Percentiles rank a stretch among this genome's conserved stretches.
Conservation (phyloP, 2,329 filamentous ascomycete species). For the Ambrosiella beaveri region DNA sequence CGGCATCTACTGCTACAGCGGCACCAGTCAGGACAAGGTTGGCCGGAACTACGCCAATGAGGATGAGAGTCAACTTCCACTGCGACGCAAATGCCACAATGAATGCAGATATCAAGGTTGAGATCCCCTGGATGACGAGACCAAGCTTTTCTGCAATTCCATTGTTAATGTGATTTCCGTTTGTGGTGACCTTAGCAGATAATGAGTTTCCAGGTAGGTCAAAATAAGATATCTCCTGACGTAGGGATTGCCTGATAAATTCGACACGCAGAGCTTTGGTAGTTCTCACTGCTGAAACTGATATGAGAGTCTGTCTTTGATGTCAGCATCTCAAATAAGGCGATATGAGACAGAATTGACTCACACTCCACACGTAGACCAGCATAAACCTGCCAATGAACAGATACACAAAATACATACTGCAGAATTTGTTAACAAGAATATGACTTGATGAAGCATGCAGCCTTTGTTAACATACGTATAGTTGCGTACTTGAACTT, state of each 20-base stretch:
- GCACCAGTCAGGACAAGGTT: constrained; percentile 25
- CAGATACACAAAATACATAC: constrained; percentile 38
- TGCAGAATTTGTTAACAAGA: background rate
- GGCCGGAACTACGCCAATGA: constrained; percentile 28
- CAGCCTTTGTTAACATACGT: constrained; percentile 19
- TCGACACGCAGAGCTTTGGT: constrained; percentile 23
- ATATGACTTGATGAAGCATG: background rate
- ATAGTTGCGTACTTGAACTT: constrained; percentile 29
- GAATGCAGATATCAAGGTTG: constrained; percentile 25
- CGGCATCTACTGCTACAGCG: constrained; percentile 24
- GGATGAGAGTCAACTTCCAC: constrained; percentile 27
- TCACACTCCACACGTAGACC: constrained; percentile 37
- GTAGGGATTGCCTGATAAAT: constrained; percentile 23
- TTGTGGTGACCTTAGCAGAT: constrained; percentile 30
- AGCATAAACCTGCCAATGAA: constrained; percentile 37
- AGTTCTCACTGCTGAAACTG: constrained; percentile 22
- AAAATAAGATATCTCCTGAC: constrained; percentile 39
- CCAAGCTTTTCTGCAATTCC: constrained; percentile 30
- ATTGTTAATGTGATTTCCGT: constrained; percentile 28
- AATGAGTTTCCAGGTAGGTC: constrained; percentile 29
- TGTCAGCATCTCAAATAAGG: background rate
- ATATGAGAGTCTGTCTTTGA: constrained; percentile 20
- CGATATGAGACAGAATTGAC: constrained; percentile 1
- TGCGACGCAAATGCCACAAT: constrained; percentile 25
- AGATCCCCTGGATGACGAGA: constrained; percentile 23